These are phyloP conservation scores for Citrus mangshanensis DNA, from an alignment of 345 rosid genomes.

Conservation along the genomic window DNA sequence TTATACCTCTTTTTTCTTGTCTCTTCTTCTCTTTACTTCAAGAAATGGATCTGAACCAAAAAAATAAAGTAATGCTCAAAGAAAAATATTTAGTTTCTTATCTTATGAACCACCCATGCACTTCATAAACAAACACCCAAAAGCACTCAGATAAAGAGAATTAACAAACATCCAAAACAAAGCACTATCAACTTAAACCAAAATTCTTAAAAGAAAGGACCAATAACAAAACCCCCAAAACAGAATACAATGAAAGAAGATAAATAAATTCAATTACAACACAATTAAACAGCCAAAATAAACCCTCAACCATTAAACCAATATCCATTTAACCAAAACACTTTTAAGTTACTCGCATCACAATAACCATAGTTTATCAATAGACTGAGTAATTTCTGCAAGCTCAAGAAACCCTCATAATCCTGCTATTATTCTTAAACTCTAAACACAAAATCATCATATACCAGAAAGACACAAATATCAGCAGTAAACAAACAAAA, in stretches of 20 bases:
- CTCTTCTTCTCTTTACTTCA: slow-evolving; percentile 74
- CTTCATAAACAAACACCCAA: background rate
- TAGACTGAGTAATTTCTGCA: background rate
- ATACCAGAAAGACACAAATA: background rate
- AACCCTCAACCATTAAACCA: background rate
- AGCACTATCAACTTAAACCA: background rate
- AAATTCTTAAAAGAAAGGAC: background rate
- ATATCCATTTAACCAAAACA: background rate
- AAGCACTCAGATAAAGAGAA: background rate
- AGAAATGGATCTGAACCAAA: slow-evolving; percentile 67
- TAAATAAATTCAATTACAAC: background rate
- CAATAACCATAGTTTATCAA: background rate
- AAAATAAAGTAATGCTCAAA: background rate
- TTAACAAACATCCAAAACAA: background rate
- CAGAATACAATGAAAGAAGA: background rate
- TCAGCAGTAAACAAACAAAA: background rate
- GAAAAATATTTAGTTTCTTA: slow-evolving; percentile 4
- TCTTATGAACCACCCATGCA: background rate
- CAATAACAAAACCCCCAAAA: background rate
- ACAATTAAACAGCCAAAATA: background rate
- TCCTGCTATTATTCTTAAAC: background rate
- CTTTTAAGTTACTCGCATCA: background rate
- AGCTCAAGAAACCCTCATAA: background rate
- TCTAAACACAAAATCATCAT: background rate
- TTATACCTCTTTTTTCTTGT: slow-evolving; percentile 79